Conservation (phyloP, 1,284 basidiomycete species). For the Porphyrellus sp. region DNA sequence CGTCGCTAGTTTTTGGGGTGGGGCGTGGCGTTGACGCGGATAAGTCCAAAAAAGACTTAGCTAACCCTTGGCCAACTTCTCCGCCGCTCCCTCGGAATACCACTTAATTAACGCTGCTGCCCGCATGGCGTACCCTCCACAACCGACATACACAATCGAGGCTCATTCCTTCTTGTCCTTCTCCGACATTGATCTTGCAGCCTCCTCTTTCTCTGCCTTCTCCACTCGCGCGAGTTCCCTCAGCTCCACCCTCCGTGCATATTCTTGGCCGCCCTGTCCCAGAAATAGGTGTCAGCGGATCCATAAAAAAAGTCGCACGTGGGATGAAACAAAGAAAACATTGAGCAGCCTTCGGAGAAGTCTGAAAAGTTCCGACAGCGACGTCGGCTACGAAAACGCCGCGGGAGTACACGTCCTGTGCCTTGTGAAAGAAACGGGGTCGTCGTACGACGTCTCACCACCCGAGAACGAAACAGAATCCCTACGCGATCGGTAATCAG, state of each 20-base stretch:
- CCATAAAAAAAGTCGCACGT: conserved; percentile 14
- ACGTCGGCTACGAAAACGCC: conserved; percentile 18
- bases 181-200: conserved; percentile 34
- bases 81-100: not conserved
- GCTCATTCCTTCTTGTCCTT: conserved; percentile 41
- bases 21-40: conserved; percentile 7
- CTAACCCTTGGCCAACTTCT: conserved; percentile 16
- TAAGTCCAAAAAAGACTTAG: conserved; percentile 26
- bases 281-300: conserved; percentile 23
- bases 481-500: not conserved
- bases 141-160: conserved; percentile 3
- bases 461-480: not conserved
- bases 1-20: not conserved
- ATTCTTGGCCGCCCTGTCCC: conserved; percentile 80
- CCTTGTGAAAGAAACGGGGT: conserved; percentile 12
- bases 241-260: conserved; percentile 67
- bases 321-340: conserved; percentile 11
- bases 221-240: conserved; percentile 53
- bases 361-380: not conserved
- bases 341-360: not conserved
- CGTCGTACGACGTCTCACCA: conserved; percentile 1
- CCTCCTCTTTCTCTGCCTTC: conserved; percentile 25
- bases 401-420: conserved; percentile 2
- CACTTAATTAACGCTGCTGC: conserved; percentile 4
- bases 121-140: conserved; percentile 2